Conservation (phyloP, 1,284 basidiomycete genomes). For the Puccinia hordei region DNA sequence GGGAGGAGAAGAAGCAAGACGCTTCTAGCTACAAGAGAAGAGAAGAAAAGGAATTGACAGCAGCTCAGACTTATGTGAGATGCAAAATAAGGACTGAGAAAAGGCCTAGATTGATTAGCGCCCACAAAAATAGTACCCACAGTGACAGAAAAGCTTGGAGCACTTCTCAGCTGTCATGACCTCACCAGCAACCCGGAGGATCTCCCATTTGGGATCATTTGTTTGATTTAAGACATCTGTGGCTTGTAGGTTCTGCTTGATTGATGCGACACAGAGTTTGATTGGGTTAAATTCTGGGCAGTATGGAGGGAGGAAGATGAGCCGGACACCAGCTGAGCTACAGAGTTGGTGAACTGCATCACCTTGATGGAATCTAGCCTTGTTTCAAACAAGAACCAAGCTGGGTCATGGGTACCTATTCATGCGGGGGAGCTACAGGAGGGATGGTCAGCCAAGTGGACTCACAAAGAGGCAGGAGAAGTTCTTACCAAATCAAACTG, state of each 20-base stretch:
- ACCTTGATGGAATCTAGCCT: slow-evolving; percentile 7
- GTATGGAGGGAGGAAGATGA: slow-evolving; percentile 7
- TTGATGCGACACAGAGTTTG: no score
- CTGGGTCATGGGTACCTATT: background rate
- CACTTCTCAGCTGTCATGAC: background rate
- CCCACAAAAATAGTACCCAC: no score
- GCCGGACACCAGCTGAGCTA: background rate
- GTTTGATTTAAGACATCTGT: no score
- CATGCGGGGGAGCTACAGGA: no score
- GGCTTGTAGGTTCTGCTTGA: background rate
- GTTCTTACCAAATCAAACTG: slow-evolving; percentile 17
- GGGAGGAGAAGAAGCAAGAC: no score
- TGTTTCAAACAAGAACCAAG: no score
- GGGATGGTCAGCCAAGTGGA: background rate
- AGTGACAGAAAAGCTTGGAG: background rate
- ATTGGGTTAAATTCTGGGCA: background rate
- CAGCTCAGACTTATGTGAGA: no score
- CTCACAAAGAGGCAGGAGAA: no score
- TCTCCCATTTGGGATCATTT: background rate
- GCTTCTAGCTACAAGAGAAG: no score
- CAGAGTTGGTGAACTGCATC: background rate
- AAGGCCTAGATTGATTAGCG: no score
- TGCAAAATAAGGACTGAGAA: no score
- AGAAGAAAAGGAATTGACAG: no score
- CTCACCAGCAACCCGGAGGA: background rate